These are phyloP conservation scores for Atkinsonella texensis DNA, from an alignment of 2,329 filamentous ascomycete species.

Conservation along the genomic window DNA sequence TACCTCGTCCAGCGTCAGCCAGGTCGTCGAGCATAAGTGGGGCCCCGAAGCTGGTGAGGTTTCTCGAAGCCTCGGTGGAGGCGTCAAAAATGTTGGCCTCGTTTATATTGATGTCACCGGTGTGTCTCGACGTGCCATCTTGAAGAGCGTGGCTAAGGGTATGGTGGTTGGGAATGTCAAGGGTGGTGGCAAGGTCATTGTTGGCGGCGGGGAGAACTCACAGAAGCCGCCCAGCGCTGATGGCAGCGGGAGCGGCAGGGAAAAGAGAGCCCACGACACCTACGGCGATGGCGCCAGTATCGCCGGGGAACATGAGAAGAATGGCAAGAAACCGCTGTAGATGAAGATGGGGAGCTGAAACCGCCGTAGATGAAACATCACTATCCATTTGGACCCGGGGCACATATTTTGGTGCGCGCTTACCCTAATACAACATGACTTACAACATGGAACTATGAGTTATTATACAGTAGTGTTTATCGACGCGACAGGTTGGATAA, in stretches of 20 bases:
- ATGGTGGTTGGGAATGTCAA: slow-evolving; percentile 81
- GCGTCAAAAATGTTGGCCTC: slow-evolving; percentile 89
- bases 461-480: not conserved
- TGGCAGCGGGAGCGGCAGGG: slow-evolving; percentile 13
- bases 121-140: slow-evolving; percentile 75
- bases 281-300: slow-evolving; percentile 17
- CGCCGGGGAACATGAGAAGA: slow-evolving; percentile 15
- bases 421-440: not conserved
- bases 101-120: slow-evolving; percentile 96
- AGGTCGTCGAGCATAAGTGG: slow-evolving; percentile 81
- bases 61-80: slow-evolving; percentile 63
- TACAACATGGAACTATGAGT: not conserved
- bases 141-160: slow-evolving; percentile 92
- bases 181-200: slow-evolving; percentile 60
- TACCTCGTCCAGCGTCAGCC: slow-evolving; percentile 66
- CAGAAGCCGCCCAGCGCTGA: slow-evolving; percentile 12
- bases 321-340: slow-evolving; percentile 20
- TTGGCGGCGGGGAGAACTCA: slow-evolving; percentile 48
- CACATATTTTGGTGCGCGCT: not conserved
- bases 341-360: not conserved
- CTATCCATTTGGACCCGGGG: too few species aligned
- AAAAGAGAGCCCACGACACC: slow-evolving; percentile 13
- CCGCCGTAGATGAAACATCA: too few species aligned
- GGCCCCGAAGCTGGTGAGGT: slow-evolving; percentile 74
- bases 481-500: not conserved